Evolutionary conservation across 495 filamentous ascomycete genomes (phyloP), one percentile per base, ranked within the genome.

Genomic region (Neurospora sp.): DNA sequence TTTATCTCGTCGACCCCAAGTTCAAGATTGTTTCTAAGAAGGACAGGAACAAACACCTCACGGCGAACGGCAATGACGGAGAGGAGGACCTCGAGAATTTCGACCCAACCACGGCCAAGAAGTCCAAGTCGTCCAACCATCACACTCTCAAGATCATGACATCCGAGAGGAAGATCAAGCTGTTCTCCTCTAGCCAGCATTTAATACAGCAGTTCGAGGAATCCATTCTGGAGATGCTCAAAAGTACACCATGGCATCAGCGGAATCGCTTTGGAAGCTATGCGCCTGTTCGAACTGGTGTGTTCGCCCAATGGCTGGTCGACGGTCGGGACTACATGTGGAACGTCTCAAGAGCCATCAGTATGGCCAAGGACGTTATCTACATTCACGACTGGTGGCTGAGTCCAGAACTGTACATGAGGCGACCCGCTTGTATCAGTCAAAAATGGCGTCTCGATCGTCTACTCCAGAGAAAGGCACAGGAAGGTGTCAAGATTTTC

Each of bases 331-430:
- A 99, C 78, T 95, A 98, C 82, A 98, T 98, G 95, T 99, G 96
- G 96, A 94, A 97, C 77, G 94, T 98, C 8, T 97, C 94, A 7
- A 89, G 96, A 70, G 96, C 96, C 3, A 98, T 99, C 81, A 97
- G 92, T 80, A 97, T 97, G 90, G 96, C 96, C 13, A 93, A 93
- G 78, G 96, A 99, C 85, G 96, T 99, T 43, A 94, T 99, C 74
- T 98, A 98, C 81, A 99, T 99, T 70, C 96, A 99, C 80, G 96
- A 98, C 80, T 99, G 96, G 96, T 99, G 96, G 96, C 79, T 99
- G 71, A 97, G 93, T 76, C 96, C 96, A 6, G 96, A 99, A 81
- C 82, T 99, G 36, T 99, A 99, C 82, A 91, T 99, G 90, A 89
- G 96, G 48, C 88, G 96, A 40, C 96, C 96, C 43, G 93, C 96